A percentile compares a stretch with the other conserved stretches of the same genome.
phyloP scores from a whole-genome alignment of 1,284 basidiomycete species.

The Rhodotorula sp. region DNA sequence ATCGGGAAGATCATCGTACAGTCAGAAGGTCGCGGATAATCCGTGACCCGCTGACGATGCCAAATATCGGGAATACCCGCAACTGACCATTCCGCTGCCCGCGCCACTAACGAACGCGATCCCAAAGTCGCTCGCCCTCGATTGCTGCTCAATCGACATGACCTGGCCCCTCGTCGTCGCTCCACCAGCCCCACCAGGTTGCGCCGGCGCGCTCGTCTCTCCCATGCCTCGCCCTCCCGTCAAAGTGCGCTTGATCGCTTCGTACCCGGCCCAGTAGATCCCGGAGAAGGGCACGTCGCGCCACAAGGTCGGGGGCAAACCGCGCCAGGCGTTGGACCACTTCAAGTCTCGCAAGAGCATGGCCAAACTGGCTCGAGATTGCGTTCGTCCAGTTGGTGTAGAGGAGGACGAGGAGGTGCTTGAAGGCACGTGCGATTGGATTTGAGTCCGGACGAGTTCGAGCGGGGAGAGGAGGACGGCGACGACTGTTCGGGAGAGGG shows the following conservation, averaged over 20 bases:
- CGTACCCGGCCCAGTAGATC: conserved; percentile 69
- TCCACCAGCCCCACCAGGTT: too few relatives aligned
- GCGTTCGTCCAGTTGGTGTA: background rate
- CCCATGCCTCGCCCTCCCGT: conserved; percentile 50
- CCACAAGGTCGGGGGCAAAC: conserved; percentile 88
- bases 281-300: conserved; percentile 96
- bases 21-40: background rate
- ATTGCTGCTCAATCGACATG: conserved; percentile 39
- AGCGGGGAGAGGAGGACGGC: conserved; percentile 81
- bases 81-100: conserved; percentile 61
- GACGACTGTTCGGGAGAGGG: conserved; percentile 74
- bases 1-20: too few relatives aligned
- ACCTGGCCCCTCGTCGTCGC: conserved; percentile 31
- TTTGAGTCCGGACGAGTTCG: conserved; percentile 87
- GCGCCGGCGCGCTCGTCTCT: conserved; percentile 37
- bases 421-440: conserved; percentile 63
- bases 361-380: background rate
- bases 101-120: conserved; percentile 82
- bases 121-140: conserved; percentile 56
- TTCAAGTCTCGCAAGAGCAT: conserved; percentile 47
- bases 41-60: background rate
- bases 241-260: conserved; percentile 47
- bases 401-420: background rate
- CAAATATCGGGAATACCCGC: too few relatives aligned
- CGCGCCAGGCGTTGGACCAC: conserved; percentile 75